phyloP scores from a whole-genome alignment of 2,329 filamentous ascomycete genomes.

The Conoideocrella luteorostrata region DNA sequence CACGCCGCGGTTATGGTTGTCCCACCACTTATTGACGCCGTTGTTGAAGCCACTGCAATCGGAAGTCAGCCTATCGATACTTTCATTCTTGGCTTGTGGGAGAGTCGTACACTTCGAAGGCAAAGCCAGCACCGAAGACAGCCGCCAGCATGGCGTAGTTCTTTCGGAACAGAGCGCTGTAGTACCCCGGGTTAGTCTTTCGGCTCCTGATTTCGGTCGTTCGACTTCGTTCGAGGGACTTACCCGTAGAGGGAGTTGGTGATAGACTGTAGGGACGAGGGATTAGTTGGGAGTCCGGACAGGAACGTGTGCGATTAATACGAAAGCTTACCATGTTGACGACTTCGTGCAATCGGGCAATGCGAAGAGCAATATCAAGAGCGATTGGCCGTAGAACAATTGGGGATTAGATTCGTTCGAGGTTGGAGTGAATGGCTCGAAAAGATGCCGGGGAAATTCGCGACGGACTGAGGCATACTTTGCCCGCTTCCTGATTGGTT shows the following conservation, averaged over 20 bases:
- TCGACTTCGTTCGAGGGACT: slow-evolving; percentile 21
- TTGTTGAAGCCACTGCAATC: slow-evolving; percentile 70
- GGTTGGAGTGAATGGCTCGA: slow-evolving; percentile 15
- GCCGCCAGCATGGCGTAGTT: slow-evolving; percentile 83
- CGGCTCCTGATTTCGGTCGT: slow-evolving; percentile 8
- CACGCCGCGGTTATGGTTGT: slow-evolving; percentile 87
- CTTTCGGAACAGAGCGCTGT: slow-evolving; percentile 74
- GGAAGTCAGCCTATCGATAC: slow-evolving; percentile 23
- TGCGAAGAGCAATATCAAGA: slow-evolving; percentile 16
- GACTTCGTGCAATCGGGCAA: slow-evolving; percentile 24
- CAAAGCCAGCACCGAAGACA: slow-evolving; percentile 84
- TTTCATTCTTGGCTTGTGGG: slow-evolving; percentile 13
- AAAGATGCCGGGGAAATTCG: slow-evolving; percentile 16
- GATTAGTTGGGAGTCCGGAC: slow-evolving; percentile 24
- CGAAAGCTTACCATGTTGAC: slow-evolving; percentile 31
- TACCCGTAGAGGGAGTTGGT: slow-evolving; percentile 31
- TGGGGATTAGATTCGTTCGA: slow-evolving; percentile 20
- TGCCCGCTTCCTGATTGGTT: slow-evolving; percentile 26
- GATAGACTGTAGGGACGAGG: slow-evolving; percentile 30
- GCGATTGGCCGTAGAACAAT: slow-evolving; percentile 21
- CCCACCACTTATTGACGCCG: slow-evolving; percentile 80
- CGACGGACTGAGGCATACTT: slow-evolving; percentile 25
- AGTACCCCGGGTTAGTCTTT: slow-evolving; percentile 18
- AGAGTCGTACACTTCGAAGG: slow-evolving; percentile 77
- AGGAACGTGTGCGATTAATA: neutral